Evolutionary conservation across 2,329 filamentous ascomycete genomes (phyloP), one percentile per base, ranked within the genome.

Genomic region (Lasiodiplodia sp.): DNA sequence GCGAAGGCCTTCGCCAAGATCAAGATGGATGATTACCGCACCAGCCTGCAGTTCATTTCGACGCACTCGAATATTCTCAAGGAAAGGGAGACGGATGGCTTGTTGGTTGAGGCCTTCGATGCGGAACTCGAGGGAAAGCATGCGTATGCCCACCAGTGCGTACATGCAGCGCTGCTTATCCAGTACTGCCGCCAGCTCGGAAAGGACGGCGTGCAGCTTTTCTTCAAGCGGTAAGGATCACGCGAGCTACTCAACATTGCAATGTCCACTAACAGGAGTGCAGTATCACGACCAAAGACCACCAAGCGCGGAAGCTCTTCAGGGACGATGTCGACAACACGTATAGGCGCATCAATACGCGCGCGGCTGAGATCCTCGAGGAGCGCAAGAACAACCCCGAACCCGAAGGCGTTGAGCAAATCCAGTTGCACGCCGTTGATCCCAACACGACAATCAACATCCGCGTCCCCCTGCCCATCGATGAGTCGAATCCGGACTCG

Each of bases 371-470:
- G 79, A 91, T 97, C 71, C 85, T 84, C 51, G 87, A 87, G 71
- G 85, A 91, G 73, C 81, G 84, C n/a, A 78, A 75, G 2, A 75
- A 78, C 57, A 79, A 85, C 55, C 85, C 82, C 6, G 84, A 84
- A 23, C 81, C 81, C 2, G 88, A 86, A 28, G 93, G 91, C 23
- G 91, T 97, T 11, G 96, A 99, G 83, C 95, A 97, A 80, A 99
- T 99, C 73, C 96, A 99, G 81, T 86, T 99, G 57, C 96, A 99
- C 78, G 95, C 96, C 16, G 94, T 99, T 12, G 94, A 97, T 79
- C 95, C 95, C 0, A 92, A 91, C 58, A 69, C 95, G 3, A 91
- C 92, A 70, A 97, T 99, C 78, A 92, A 92, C 77, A 97, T 98
- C 79, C 88, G 83, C 67, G 91, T 97, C 49, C 95, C 96, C 14